phyloP scores from a whole-genome alignment of 768 basidiomycete genomes.

The Auricularia sp. region DNA sequence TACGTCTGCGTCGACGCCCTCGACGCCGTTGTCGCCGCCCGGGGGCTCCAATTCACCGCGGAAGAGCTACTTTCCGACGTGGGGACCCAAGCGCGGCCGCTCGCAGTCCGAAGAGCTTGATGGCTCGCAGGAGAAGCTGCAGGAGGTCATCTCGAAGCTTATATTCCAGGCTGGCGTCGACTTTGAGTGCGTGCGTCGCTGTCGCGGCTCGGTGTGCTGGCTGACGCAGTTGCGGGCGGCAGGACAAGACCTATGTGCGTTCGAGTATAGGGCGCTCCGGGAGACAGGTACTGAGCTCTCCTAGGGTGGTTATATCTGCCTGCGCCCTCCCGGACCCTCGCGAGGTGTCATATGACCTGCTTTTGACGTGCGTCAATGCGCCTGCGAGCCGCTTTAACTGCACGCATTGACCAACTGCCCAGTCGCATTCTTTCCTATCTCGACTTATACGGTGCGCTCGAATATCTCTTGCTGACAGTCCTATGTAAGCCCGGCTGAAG shows the following conservation, averaged over 20 bases:
- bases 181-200: slow-evolving; percentile 53
- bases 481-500: too few relatives aligned
- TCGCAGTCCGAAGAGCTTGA: slow-evolving; percentile 2
- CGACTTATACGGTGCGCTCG: slow-evolving; percentile 58
- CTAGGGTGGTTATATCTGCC: slow-evolving; percentile 73
- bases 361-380: slow-evolving; percentile 48
- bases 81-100: neutral
- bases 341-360: slow-evolving; percentile 64
- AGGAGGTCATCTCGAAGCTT: slow-evolving; percentile 57
- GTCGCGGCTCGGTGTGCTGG: neutral
- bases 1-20: neutral
- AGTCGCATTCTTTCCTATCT: slow-evolving; percentile 73
- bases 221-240: neutral
- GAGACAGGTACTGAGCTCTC: slow-evolving; percentile 2
- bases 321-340: slow-evolving; percentile 75
- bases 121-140: slow-evolving; percentile 30
- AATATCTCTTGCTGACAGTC: neutral
- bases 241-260: slow-evolving; percentile 83
- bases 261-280: neutral
- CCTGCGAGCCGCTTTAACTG: neutral
- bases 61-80: slow-evolving; percentile 6
- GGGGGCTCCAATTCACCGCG: neutral
- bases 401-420: neutral
- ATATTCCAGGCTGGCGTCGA: slow-evolving; percentile 87
- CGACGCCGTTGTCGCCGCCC: slow-evolving; percentile 1